Conservation (phyloP, 2,329 filamentous ascomycete genomes). For the Claviceps sp. region DNA sequence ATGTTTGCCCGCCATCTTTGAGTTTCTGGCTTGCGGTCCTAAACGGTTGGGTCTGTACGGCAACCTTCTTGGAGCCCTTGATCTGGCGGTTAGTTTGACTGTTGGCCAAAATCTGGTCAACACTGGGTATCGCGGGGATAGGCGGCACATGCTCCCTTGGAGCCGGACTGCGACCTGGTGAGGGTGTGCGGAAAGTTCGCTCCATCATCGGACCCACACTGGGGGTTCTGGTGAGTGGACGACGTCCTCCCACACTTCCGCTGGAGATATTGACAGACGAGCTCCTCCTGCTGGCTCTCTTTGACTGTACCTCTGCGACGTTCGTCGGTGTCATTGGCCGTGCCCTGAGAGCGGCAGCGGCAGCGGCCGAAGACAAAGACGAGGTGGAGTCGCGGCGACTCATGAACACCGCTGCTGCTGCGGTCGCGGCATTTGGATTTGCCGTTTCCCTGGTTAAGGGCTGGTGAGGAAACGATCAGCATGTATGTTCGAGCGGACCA, state of each 20-base stretch:
- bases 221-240: constrained; percentile 46
- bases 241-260: constrained; percentile 27
- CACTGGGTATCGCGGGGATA: constrained; percentile 57
- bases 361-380: constrained; percentile 70
- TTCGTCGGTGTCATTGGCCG: constrained; percentile 66
- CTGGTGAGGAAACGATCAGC: constrained; percentile 23
- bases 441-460: constrained; percentile 50
- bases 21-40: constrained; percentile 40
- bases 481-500: not conserved
- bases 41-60: constrained; percentile 35
- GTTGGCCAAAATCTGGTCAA: constrained; percentile 17
- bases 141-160: constrained; percentile 45
- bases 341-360: constrained; percentile 70
- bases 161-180: constrained; percentile 35
- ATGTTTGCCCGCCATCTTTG: constrained; percentile 24
- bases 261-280: constrained; percentile 57
- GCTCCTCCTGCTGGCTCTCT: constrained; percentile 63
- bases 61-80: constrained; percentile 25
- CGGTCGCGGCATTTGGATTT: constrained; percentile 62
- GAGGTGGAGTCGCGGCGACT: constrained; percentile 46
- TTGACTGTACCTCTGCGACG: constrained; percentile 75
- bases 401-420: constrained; percentile 70
- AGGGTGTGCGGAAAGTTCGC: constrained; percentile 73
- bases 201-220: constrained; percentile 79
- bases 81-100: constrained; percentile 9